Conservation (phyloP, 306 rosid species). For the Ziziphus jujuba region DNA sequence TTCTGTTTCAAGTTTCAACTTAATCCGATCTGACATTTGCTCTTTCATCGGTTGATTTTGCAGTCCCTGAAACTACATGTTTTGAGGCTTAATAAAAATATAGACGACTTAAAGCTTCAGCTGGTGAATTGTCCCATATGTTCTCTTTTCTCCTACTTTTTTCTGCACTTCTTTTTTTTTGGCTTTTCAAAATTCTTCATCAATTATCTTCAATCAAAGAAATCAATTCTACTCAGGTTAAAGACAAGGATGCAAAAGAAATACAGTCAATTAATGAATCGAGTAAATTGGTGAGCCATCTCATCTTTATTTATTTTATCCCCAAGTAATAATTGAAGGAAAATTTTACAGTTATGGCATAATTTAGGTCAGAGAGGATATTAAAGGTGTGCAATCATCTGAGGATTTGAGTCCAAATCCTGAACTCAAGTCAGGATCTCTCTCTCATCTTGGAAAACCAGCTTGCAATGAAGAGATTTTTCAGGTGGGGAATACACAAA, state of each 20-base stretch:
- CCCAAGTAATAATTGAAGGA: constrained; percentile 14
- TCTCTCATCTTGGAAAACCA: constrained; percentile 28
- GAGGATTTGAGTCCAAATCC: constrained; percentile 31
- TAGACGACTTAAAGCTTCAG: constrained; percentile 63
- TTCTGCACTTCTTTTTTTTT: constrained; percentile 1
- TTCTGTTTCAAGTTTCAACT: neutral
- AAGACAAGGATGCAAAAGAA: constrained; percentile 47
- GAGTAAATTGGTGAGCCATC: constrained; percentile 53
- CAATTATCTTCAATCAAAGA: constrained; percentile 20
- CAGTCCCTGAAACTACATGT: constrained; percentile 97
- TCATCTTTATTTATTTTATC: constrained; percentile 19
- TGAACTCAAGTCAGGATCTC: constrained; percentile 23
- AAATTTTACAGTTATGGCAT: constrained; percentile 24
- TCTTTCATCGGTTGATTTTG: constrained; percentile 31
- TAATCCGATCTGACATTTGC: constrained; percentile 3
- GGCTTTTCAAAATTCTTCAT: constrained; percentile 16
- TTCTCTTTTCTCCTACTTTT: neutral
- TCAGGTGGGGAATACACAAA: constrained; percentile 24
- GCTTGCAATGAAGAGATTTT: constrained; percentile 28
- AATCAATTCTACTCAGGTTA: constrained; percentile 42
- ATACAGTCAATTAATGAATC: constrained; percentile 32
- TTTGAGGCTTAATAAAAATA: constrained; percentile 61
- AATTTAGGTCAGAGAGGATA: constrained; percentile 39
- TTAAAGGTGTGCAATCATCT: constrained; percentile 20
- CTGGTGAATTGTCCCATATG: constrained; percentile 53